These are phyloP conservation scores for Hypoxylon sp. DNA, from an alignment of 2,329 filamentous ascomycete genomes.

Conservation along the genomic window DNA sequence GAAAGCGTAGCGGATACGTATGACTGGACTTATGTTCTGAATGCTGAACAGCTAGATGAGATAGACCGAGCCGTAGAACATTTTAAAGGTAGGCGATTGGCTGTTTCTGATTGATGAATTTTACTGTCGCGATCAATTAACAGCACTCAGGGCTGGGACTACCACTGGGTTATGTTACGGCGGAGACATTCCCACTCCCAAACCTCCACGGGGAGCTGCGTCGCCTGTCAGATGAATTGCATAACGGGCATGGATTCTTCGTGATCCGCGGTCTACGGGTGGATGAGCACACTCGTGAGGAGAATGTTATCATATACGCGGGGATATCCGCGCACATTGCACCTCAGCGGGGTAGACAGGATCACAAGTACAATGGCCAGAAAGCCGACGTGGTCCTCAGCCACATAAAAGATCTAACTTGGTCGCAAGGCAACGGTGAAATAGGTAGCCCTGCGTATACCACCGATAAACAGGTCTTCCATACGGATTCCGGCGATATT, in stretches of 20 bases:
- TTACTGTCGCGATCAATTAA: conserved; percentile 11
- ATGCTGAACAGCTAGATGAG: conserved; percentile 63
- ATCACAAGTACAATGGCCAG: conserved; percentile 61
- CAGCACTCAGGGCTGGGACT: conserved; percentile 54
- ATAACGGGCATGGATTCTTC: conserved; percentile 72
- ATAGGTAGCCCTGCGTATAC: conserved; percentile 74
- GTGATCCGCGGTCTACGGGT: conserved; percentile 72
- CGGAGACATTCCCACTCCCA: conserved; percentile 70
- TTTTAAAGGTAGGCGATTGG: conserved; percentile 58
- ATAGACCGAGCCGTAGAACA: conserved; percentile 61
- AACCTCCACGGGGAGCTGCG: conserved; percentile 66
- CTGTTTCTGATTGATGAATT: not conserved
- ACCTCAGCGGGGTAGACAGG: conserved; percentile 66
- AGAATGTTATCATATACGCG: conserved; percentile 72
- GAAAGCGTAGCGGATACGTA: conserved; percentile 63
- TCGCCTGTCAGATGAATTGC: conserved; percentile 67
- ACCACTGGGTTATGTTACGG: conserved; percentile 60
- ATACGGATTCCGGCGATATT: conserved; percentile 73
- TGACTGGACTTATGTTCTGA: conserved; percentile 69
- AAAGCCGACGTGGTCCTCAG: conserved; percentile 68
- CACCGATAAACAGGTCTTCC: conserved; percentile 73
- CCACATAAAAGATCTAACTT: conserved; percentile 74
- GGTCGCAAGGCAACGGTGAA: conserved; percentile 51
- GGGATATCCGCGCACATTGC: conserved; percentile 73
- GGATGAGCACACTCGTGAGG: conserved; percentile 66